Evolutionary conservation across 768 basidiomycete species (phyloP), one percentile per base, ranked within the genome.

Genomic region (Termitomyces sp.): DNA sequence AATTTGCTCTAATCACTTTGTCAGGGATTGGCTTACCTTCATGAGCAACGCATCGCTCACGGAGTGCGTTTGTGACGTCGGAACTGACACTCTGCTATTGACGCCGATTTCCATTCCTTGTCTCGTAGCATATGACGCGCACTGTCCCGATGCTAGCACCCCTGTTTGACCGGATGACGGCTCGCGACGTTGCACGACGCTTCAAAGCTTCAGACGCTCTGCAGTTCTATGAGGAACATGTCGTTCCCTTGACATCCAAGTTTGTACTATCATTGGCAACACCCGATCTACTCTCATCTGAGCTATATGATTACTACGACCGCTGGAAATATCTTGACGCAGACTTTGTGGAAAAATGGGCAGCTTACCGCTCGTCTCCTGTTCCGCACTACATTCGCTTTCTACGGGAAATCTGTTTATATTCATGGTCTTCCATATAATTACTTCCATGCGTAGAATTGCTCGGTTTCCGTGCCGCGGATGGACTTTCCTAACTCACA

Each of bases 141-240:
- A n/a, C n/a, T n/a, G n/a, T n/a, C n/a, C n/a, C n/a, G n/a, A n/a
- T n/a, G n/a, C n/a, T n/a, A n/a, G n/a, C n/a, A n/a, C n/a, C n/a
- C n/a, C n/a, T n/a, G n/a, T n/a, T n/a, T n/a, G n/a, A 56, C 47
- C 71, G 5, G 42, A 68, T 73, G 67, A 61, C 65, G 2, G 67
- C 66, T 1, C 58, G 69, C 6, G 55, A 70, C 24, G 51, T 73
- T 4, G 9, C 39, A 0, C 30, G 20, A 10, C 65, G 71, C 0
- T 69, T 72, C 36, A 69, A 68, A 1, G 67, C 72, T 33, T 26
- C 47, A 0, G 58, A 69, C 32, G 72, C n/a, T n/a, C n/a, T n/a
- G n/a, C n/a, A n/a, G n/a, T n/a, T n/a, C n/a, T n/a, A n/a, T n/a
- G n/a, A n/a, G 40, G 30, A 64, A 10, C 47, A 59, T n/a, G 49